Conservation (phyloP, 139 green algal species). For the Spirogloea muscicola region DNA sequence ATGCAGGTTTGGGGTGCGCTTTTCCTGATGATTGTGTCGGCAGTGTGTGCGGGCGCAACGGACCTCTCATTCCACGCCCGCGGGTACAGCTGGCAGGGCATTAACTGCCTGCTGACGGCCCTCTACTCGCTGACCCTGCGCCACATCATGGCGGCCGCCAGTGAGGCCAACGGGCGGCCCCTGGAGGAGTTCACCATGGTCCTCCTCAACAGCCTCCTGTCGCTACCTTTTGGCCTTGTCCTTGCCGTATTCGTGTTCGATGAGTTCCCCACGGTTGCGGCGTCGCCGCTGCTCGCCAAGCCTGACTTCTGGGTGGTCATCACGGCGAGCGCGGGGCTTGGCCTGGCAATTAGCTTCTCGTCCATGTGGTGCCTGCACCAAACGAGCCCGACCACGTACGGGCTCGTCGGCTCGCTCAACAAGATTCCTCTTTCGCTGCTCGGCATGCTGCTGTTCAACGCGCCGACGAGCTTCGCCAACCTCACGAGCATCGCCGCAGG, state of each 20-base stretch:
- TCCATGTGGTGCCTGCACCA: slow-evolving; percentile 82
- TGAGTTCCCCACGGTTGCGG: too few species aligned
- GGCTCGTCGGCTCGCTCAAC: slow-evolving; percentile 77
- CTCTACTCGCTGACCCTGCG: slow-evolving; percentile 72
- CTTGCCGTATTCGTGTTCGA: too few species aligned
- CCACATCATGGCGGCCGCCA: slow-evolving; percentile 71
- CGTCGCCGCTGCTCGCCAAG: slow-evolving; percentile 3
- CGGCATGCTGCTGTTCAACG: slow-evolving; percentile 71
- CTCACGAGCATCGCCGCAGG: slow-evolving; percentile 70
- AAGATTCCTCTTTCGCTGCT: slow-evolving; percentile 83
- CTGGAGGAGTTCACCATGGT: slow-evolving; percentile 53
- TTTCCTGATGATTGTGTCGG: slow-evolving; percentile 63
- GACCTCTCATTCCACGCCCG: slow-evolving; percentile 72
- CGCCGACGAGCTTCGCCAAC: slow-evolving; percentile 67
- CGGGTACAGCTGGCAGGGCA: slow-evolving; percentile 78
- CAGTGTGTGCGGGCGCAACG: slow-evolving; percentile 65
- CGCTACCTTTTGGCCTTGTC: slow-evolving; percentile 64
- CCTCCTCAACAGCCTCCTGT: slow-evolving; percentile 89
- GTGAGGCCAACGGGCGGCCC: neutral
- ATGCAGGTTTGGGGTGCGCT: slow-evolving; percentile 9
- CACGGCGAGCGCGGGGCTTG: slow-evolving; percentile 47
- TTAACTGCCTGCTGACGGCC: slow-evolving; percentile 73
- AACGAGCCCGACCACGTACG: slow-evolving; percentile 83
- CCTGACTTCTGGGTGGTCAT: neutral
- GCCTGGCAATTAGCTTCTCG: slow-evolving; percentile 72